Evolutionary conservation across 805 yeast species (phyloP).

Genomic region (Kuraishia molischiana): DNA sequence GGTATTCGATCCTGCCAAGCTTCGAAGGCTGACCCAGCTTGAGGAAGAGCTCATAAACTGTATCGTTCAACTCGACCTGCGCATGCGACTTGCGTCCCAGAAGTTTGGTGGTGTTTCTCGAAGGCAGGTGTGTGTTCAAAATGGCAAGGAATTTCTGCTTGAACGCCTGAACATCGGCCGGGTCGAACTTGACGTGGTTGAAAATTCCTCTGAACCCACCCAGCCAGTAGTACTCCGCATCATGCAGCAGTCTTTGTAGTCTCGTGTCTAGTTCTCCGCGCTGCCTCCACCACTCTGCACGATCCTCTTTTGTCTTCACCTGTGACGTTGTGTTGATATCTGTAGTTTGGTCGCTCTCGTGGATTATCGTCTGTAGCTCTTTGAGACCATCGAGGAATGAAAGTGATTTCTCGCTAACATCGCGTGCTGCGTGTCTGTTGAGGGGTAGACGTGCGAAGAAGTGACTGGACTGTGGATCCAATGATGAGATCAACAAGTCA

Average conservation of each 20-base stretch:
- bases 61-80: slow-evolving; percentile 27
- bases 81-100: slow-evolving; percentile 7
- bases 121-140: slow-evolving; percentile 36
- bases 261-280: slow-evolving; percentile 53
- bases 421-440: slow-evolving; percentile 35
- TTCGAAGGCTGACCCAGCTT: slow-evolving; percentile 30
- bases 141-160: slow-evolving; percentile 25
- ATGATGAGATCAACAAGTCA: slow-evolving; percentile 44
- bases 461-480: slow-evolving; percentile 21
- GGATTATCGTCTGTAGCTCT: slow-evolving; percentile 42
- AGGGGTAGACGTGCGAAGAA: slow-evolving; percentile 48
- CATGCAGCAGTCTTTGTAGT: slow-evolving; percentile 40
- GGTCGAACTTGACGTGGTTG: slow-evolving; percentile 20
- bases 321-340: slow-evolving; percentile 38
- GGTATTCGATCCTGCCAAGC: slow-evolving; percentile 22
- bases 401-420: slow-evolving; percentile 29
- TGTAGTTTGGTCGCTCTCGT: slow-evolving; percentile 53
- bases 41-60: slow-evolving; percentile 40
- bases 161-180: slow-evolving; percentile 20
- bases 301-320: slow-evolving; percentile 46
- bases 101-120: slow-evolving; percentile 22
- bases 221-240: slow-evolving; percentile 60
- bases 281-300: slow-evolving; percentile 70
- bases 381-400: slow-evolving; percentile 34
- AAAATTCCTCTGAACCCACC: slow-evolving; percentile 71